A percentile compares a stretch with the other conserved stretches of the same genome.
These are phyloP conservation scores for Anthoceros angustus DNA, from an alignment of 225 moss, liverwort and hornwort species.

Conservation along the genomic window DNA sequence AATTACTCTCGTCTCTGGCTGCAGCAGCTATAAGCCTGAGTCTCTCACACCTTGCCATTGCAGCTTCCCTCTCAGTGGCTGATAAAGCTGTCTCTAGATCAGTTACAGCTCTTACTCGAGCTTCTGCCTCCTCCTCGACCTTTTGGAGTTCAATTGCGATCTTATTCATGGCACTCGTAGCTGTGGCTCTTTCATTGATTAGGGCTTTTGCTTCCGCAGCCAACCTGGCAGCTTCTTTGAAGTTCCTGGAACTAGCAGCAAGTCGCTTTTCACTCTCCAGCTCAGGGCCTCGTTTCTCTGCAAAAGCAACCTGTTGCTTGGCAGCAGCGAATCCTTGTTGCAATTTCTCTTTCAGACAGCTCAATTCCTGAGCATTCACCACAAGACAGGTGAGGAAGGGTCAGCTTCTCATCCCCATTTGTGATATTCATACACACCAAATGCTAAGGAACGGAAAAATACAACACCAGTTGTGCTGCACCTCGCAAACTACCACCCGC, in stretches of 20 bases:
- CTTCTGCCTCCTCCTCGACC: conserved; percentile 22
- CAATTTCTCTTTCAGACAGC: conserved; percentile 24
- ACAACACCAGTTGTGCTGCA: background rate
- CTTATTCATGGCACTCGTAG: conserved; percentile 18
- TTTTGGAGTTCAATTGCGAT: conserved; percentile 17
- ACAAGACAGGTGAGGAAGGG: background rate
- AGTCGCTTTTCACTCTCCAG: conserved; percentile 34
- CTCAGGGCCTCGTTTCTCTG: conserved; percentile 30
- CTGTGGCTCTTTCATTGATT: conserved; percentile 18
- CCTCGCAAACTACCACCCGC: background rate
- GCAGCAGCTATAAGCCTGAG: conserved; percentile 29
- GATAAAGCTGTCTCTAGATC: conserved; percentile 19
- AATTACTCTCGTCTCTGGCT: conserved; percentile 25
- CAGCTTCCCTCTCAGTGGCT: conserved; percentile 22
- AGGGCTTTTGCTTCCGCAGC: conserved; percentile 33
- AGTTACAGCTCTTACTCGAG: conserved; percentile 7
- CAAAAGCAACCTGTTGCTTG: conserved; percentile 24
- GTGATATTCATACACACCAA: background rate
- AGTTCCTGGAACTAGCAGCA: conserved; percentile 34
- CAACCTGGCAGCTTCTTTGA: conserved; percentile 34
- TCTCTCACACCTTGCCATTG: conserved; percentile 28
- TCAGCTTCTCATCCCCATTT: background rate
- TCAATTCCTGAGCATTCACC: conserved; percentile 20
- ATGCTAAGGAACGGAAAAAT: background rate
- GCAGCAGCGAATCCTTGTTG: conserved; percentile 22